Conservation (phyloP, 2,329 filamentous ascomycete genomes). For the Paecilomyces fulvus region DNA sequence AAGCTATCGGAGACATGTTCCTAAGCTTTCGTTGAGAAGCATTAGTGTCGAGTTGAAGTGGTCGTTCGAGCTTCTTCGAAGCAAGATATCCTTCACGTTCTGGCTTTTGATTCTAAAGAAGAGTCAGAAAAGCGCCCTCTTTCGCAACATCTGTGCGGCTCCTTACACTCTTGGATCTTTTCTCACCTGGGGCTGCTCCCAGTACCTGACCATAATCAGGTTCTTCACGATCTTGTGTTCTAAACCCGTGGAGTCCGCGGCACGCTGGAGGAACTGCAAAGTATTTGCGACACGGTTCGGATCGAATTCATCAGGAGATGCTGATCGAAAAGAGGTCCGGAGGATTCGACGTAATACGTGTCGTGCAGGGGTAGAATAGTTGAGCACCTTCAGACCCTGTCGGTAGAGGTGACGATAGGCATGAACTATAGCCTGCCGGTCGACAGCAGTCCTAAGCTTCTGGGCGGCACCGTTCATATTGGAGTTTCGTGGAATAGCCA, state of each 20-base stretch:
- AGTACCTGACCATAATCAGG: slow-evolving; percentile 36
- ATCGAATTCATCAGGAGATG: slow-evolving; percentile 28
- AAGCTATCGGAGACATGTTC: slow-evolving; percentile 5
- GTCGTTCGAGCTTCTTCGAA: slow-evolving; percentile 27
- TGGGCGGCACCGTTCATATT: slow-evolving; percentile 5
- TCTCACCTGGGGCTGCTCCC: slow-evolving; percentile 26
- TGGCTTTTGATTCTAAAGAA: slow-evolving; percentile 19
- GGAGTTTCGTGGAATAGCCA: not conserved
- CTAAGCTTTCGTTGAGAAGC: slow-evolving; percentile 41
- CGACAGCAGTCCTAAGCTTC: slow-evolving; percentile 6
- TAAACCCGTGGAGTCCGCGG: slow-evolving; percentile 28
- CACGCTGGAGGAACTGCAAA: slow-evolving; percentile 36
- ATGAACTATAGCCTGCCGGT: slow-evolving; percentile 31
- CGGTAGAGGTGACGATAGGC: slow-evolving; percentile 53
- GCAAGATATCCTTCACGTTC: slow-evolving; percentile 14
- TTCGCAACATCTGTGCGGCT: slow-evolving; percentile 4
- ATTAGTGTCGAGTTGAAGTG: slow-evolving; percentile 38
- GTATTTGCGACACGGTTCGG: slow-evolving; percentile 36
- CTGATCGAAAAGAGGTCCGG: slow-evolving; percentile 34
- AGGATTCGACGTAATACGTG: slow-evolving; percentile 42
- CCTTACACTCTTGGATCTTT: slow-evolving; percentile 26
- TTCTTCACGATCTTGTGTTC: slow-evolving; percentile 42
- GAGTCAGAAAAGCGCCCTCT: slow-evolving; percentile 12
- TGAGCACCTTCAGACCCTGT: slow-evolving; percentile 45
- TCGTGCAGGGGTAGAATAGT: slow-evolving; percentile 50